Percentiles rank a stretch among this genome's conserved stretches.
Evolutionary conservation across 2,329 filamentous ascomycete genomes (phyloP).

Genomic region (Mycogone perniciosa): DNA sequence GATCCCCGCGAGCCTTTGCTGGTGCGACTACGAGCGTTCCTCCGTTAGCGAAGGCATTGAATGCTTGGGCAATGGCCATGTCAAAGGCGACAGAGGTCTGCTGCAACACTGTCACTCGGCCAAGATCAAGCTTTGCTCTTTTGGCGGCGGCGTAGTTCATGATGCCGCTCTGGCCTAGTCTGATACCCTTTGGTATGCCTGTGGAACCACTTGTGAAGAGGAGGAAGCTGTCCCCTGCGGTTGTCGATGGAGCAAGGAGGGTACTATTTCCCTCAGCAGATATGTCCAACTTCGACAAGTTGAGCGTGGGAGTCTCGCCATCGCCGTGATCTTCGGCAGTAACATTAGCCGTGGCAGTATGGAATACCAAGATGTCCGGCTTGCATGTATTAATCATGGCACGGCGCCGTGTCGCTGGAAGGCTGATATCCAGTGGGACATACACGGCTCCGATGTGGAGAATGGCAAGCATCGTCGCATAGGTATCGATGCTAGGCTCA

Average conservation of each 20-base stretch:
- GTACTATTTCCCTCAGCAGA: too few relatives aligned
- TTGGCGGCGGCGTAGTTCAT: slow-evolving; percentile 18
- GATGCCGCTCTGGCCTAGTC: slow-evolving; percentile 25
- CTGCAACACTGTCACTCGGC: slow-evolving; percentile 24
- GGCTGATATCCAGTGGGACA: slow-evolving; percentile 34
- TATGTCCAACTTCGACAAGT: too few relatives aligned
- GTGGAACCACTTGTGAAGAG: slow-evolving; percentile 30
- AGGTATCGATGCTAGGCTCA: slow-evolving; percentile 28
- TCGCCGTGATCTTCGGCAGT: too few relatives aligned
- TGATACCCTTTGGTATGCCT: slow-evolving; percentile 36
- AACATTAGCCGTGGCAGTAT: slow-evolving; percentile 13
- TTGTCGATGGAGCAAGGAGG: too few relatives aligned
- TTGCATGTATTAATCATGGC: background rate
- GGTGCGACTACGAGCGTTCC: slow-evolving; percentile 32
- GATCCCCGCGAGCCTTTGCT: slow-evolving; percentile 8
- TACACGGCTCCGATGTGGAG: slow-evolving; percentile 31
- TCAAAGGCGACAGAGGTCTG: slow-evolving; percentile 37
- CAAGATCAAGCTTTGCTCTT: too few relatives aligned
- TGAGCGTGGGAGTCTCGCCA: too few relatives aligned
- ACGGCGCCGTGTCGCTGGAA: background rate
- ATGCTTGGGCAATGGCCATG: slow-evolving; percentile 32
- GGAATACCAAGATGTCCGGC: slow-evolving; percentile 14
- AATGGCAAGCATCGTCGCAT: slow-evolving; percentile 36
- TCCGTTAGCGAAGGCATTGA: slow-evolving; percentile 30
- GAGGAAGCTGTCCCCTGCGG: too few relatives aligned